Evolutionary conservation across 2,329 filamentous ascomycete species (phyloP).

Genomic region (Helotiales sp.): DNA sequence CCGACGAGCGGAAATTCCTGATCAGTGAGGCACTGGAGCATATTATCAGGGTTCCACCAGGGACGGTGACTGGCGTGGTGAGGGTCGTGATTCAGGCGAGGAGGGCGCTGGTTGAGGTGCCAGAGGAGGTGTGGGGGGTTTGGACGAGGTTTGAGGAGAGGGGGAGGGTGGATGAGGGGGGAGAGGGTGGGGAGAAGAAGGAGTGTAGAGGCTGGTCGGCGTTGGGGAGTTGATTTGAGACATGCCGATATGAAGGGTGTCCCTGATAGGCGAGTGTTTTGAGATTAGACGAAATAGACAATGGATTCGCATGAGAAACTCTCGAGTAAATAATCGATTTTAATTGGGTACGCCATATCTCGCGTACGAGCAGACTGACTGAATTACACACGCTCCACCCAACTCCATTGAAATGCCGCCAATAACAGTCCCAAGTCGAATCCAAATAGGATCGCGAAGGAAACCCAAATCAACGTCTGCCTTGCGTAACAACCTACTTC

Average conservation of each 20-base stretch:
- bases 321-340: not conserved
- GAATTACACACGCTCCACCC: not conserved
- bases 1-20: conserved; percentile 35
- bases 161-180: conserved; percentile 9
- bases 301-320: no score
- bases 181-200: not conserved
- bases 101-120: conserved; percentile 29
- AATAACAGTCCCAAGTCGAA: not conserved
- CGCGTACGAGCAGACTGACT: not conserved
- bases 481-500: not conserved
- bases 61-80: conserved; percentile 28
- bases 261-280: no score
- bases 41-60: conserved; percentile 21
- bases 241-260: no score
- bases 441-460: not conserved
- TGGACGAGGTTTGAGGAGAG: conserved; percentile 37
- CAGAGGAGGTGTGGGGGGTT: conserved; percentile 31
- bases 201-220: no score
- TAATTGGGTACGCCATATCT: not conserved
- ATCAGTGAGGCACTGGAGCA: conserved; percentile 33
- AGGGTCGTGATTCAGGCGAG: conserved; percentile 35
- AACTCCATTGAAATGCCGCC: conserved; percentile 1
- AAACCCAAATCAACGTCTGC: not conserved
- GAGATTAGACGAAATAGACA: no score
- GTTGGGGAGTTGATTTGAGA: no score